Base-by-base conservation (phyloP, 768 basidiomycete genomes). In the Termitomyces sp. region DNA sequence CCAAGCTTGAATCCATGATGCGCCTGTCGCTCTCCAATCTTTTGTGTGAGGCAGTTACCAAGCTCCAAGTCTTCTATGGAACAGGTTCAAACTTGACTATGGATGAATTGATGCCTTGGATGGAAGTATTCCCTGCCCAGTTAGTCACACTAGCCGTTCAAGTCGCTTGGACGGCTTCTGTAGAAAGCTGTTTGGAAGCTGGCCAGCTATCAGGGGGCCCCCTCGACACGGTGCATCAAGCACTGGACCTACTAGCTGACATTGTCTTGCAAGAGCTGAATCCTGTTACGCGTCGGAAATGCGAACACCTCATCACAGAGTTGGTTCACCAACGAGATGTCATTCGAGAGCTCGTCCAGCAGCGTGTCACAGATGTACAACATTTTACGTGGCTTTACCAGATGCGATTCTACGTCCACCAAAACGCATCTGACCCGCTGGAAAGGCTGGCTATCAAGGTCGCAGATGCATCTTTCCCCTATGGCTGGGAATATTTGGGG, bases 401-500 rank as follows among this genome's bases (percentile, higher is more conserved):
- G 68, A 98, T 99, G 97, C 90, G 97, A 9, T 99, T 94, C 76
- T 98, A 98, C 70, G 81, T 97, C 34, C 88, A 95, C 65, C 76
- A 78, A 16, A 67, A 76, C 0, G 69, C 80, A n/a, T 82, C 86
- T 46, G 87, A 90, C 59, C 88, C 94, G 2, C 76, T 97, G 46
- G 87, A 95, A 39, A 79, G 92, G 34, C 77, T 98, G 39, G 74
- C 80, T 18, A 89, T 98, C 62, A 84, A 82, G 58, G 88, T 90
- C 57, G 97, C 97, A 18, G 91, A 96, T 72, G 94, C 95, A 3
- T 79, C 80, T 2, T 98, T 98, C 82, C 88, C 90, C 5, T 98
- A 99, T 65, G 97, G 97, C 18, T 99, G 93, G 93, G 97, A 99
- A 71, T 99, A 99, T 69, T 82, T 99, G 22, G 97, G 97, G 55